Base-by-base conservation (phyloP, 2,329 filamentous ascomycete genomes). In the Fusarium chuoi region DNA sequence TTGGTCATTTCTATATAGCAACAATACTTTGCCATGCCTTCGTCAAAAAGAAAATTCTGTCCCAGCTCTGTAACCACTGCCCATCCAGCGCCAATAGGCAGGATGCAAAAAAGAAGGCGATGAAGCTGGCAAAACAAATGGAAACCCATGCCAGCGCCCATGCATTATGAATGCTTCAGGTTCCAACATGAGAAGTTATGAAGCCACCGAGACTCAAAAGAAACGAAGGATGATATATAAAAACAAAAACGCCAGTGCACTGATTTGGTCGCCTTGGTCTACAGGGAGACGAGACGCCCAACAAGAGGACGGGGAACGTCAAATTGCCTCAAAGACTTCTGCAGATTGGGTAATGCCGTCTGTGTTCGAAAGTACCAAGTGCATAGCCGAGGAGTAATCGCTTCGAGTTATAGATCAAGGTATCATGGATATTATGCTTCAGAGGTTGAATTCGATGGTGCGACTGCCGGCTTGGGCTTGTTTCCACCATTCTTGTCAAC, bases 401-500 rank as follows among this genome's bases (percentile, higher is more conserved):
- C 30, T 41, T 58, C 49, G 24, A 59, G 44, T 15, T n/a, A 48
- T 42, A 44, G 28, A 26, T 35, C 38, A 30, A 41, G 18, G 30
- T 7, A 18, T 49, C 39, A 28, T 35, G 7, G 52, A 18, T 12
- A 38, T 59, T 62, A 77, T 44, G 62, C 68, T n/a, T 73, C 68
- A n/a, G 60, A 55, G 26, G 52, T 61, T 12, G 64, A 44, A n/a
- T 77, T 62, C 18, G 67, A 36, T 30, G 67, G 41, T 41, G 61
- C 62, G 20, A 51, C 49, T 14, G 60, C n/a, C 24, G 68, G 26
- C 22, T 63, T 52, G 14, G 65, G 45, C 48, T 71, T 71, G 26
- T 70, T 73, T 36, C 48, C 74, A 28, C 65, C 55, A 35, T 75
- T 75, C 60, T 79, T 77, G 46, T 80, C 79, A 51, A 81, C 65